Base-by-base conservation (phyloP, 208 protist species). In the Leishmania amazonensis region DNA sequence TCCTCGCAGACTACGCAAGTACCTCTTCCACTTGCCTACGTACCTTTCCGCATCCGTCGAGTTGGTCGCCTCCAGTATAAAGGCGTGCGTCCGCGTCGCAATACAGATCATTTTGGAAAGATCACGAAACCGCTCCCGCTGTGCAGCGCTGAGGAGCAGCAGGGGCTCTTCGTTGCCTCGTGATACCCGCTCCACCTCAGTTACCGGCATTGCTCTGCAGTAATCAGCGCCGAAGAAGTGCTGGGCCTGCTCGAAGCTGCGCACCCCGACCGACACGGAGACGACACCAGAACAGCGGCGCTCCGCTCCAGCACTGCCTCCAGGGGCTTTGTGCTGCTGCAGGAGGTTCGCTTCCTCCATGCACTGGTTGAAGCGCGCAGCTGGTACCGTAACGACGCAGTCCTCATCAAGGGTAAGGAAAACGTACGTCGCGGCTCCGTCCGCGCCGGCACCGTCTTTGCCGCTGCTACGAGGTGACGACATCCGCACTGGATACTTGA, bases 321-420 rank as follows among this genome's bases (percentile, higher is more conserved):
- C 54, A 24, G 24, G 53, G 28, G 15, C 72, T 9, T 65, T n/a
- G 65, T 67, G 72, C n/a, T 47, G 65, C 64, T 73, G 35, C 78
- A 84, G 76, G 54, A 88, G 74, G 1, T 70, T 62, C 17, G 76
- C 73, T 6, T 57, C 49, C 21, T 78, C 45, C 28, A 86, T 70
- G 40, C 76, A 77, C 54, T 76, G n/a, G 38, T 84, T 75, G 60
- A 89, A 91, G 71, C 76, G 81, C 15, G 53, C 9, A 19, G 81
- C 87, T 28, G 89, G 87, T 71, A 94, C 88, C 31, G 81, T 72
- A 21, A 93, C 90, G 49, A 93, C 78, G 78, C 87, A 84, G 4
- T 67, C 62, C 57, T 86, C 76, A 62, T 94, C 90, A 9, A 85
- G 75, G 35, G 90, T 96, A 31, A 93, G 38, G 76, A 92, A 94